These are phyloP conservation scores for Myriosclerotinia curreyana DNA, from an alignment of 2,329 filamentous ascomycete genomes.

Conservation along the genomic window DNA sequence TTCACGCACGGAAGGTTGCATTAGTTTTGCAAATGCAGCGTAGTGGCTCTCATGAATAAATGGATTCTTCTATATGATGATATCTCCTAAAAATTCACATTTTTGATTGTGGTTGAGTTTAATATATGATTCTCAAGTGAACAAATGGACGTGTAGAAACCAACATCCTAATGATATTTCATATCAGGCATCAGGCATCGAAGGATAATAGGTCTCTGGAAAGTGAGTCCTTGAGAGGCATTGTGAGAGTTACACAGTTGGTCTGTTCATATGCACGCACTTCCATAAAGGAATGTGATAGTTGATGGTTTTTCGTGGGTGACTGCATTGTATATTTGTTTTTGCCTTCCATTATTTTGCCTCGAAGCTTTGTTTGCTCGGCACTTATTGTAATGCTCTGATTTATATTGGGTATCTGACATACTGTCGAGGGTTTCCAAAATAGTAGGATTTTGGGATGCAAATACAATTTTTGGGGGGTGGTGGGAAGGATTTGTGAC, in stretches of 20 bases:
- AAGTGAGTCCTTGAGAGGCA: not conserved
- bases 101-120: not conserved
- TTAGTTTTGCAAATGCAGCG: slow-evolving; percentile 8
- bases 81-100: not conserved
- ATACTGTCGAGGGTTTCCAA: not conserved
- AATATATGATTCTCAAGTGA: not conserved
- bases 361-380: not conserved
- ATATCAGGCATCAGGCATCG: too few relatives aligned
- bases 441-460: not conserved
- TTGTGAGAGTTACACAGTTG: slow-evolving; percentile 8
- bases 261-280: not conserved
- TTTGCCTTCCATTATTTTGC: not conserved
- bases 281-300: not conserved
- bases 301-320: not conserved
- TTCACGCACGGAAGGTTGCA: slow-evolving; percentile 5
- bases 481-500: too few relatives aligned
- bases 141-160: not conserved
- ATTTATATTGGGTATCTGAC: not conserved
- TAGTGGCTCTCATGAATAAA: not conserved
- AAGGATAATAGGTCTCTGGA: not conserved
- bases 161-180: not conserved
- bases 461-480: too few relatives aligned
- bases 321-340: not conserved
- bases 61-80: not conserved
- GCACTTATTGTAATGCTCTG: not conserved